phyloP scores from a whole-genome alignment of 1,284 basidiomycete species.

The Cutaneotrichosporon sp. region DNA sequence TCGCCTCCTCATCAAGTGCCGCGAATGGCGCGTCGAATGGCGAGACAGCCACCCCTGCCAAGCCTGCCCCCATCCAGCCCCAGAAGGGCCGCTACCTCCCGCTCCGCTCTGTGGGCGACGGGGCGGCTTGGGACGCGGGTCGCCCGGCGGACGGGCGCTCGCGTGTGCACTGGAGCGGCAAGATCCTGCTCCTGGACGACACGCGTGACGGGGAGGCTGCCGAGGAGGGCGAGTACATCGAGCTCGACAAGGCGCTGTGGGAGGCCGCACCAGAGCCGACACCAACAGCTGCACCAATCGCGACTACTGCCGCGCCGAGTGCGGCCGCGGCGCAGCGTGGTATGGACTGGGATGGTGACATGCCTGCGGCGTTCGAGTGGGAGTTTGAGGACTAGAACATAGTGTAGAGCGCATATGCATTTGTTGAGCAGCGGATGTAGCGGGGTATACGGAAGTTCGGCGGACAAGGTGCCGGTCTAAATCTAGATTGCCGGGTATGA shows the following conservation, averaged over 20 bases:
- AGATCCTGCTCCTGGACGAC: conserved; percentile 77
- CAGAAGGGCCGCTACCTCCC: conserved; percentile 26
- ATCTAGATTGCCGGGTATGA: conserved; percentile 1
- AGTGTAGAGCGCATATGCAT: conserved; percentile 18
- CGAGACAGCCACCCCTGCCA: not conserved
- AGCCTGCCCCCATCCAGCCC: conserved; percentile 12
- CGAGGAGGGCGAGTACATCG: conserved; percentile 63
- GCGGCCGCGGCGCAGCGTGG: conserved; percentile 40
- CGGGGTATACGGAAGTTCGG: not conserved
- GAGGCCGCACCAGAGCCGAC: conserved; percentile 45
- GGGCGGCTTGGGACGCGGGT: conserved; percentile 19
- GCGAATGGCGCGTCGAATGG: conserved; percentile 4
- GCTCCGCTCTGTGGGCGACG: conserved; percentile 24
- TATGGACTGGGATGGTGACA: conserved; percentile 68
- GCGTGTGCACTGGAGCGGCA: conserved; percentile 57
- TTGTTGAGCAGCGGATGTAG: not conserved
- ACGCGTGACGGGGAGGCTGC: conserved; percentile 38
- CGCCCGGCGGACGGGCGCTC: conserved; percentile 24
- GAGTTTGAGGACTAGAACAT: conserved; percentile 44
- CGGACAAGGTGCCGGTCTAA: not conserved
- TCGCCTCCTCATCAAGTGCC: not conserved
- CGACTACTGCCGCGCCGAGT: conserved; percentile 38
- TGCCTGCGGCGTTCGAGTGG: conserved; percentile 61
- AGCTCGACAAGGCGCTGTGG: conserved; percentile 59
- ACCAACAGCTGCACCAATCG: conserved; percentile 25